Evolutionary conservation across 2,329 filamentous ascomycete genomes (phyloP).

Genomic region (Ambrosiella beaveri): DNA sequence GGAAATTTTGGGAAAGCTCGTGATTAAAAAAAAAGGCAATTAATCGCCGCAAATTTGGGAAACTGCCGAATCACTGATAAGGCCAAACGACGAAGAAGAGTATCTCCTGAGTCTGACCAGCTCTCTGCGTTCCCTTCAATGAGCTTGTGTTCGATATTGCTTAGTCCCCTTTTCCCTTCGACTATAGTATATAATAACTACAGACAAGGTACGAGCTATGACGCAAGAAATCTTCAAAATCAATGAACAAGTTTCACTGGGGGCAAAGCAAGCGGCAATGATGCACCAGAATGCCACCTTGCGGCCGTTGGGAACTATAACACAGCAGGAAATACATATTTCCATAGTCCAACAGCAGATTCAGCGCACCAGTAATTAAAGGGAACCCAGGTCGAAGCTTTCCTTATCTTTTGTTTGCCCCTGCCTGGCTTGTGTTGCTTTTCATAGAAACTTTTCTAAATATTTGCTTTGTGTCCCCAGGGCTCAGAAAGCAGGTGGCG

Average conservation of each 20-base stretch:
- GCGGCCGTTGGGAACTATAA: background rate
- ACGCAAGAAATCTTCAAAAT: background rate
- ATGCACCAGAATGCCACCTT: background rate
- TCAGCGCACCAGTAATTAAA: background rate
- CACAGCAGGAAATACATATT: background rate
- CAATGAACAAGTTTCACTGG: background rate
- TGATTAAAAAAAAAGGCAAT: background rate
- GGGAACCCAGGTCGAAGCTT: background rate
- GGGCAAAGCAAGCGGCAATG: background rate
- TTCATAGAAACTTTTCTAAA: slow-evolving; percentile 8
- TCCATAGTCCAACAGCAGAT: background rate
- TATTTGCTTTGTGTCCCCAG: background rate
- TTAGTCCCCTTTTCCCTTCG: background rate
- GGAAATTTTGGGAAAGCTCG: background rate
- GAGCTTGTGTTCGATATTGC: background rate
- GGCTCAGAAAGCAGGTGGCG: background rate
- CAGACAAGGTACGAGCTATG: background rate
- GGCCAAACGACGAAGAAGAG: background rate
- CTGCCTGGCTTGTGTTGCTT: slow-evolving; percentile 9
- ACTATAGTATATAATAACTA: background rate
- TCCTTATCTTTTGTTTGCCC: slow-evolving; percentile 6
- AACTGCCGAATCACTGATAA: background rate
- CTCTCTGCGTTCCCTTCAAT: too few relatives aligned
- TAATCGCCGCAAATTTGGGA: background rate
- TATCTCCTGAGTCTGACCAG: too few relatives aligned